Evolutionary conservation across 352 stramenopile genomes (phyloP), one percentile per base, ranked within the genome.

Genomic region (Phytophthora sp.): DNA sequence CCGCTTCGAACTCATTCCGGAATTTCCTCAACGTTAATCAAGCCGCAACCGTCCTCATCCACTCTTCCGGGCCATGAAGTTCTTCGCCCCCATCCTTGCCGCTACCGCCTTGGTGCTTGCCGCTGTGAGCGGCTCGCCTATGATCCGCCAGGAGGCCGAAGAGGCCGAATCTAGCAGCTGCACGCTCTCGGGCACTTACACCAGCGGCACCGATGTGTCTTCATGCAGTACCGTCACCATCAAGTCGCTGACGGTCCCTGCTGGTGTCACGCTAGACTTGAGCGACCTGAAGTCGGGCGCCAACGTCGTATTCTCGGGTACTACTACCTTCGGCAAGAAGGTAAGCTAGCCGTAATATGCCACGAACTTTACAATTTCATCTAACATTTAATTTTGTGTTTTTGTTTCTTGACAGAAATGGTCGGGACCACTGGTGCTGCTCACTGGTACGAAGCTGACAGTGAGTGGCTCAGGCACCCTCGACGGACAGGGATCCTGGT

Each of bases 401-500:
- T 27, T 24, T 20, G n/a, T 5, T 43, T 53, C 6, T 37, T 21
- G 17, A 56, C 32, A 80, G 38, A 55, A 48, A 31, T 79, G 66
- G 66, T 46, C 41, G 2, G 72, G 72, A 3, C 72, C 67, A n/a
- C 67, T 81, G 8, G 35, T 81, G 7, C 41, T 72, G 5, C 54
- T 80, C 4, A 59, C 57, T 4, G 72, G 67, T 10, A 68, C 38
- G 1, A 62, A 66, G 12, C 44, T 80, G 3, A 69, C 50, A 8
- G 64, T 80, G 4, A 50, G 55, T 1, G 72, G 72, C 4, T 37
- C 59, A 3, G 72, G 68, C 1, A 76, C 66, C 5, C 59, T 81
- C 4, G 66, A 81, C 13, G 72, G 72, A 12, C 68, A 81, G 51
- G 68, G 72, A 4, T 24, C 48, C 28, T 76, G 63, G 68, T 81